Evolutionary conservation across 1,284 basidiomycete genomes (phyloP).

Genomic region (Trichosporon ovoides): DNA sequence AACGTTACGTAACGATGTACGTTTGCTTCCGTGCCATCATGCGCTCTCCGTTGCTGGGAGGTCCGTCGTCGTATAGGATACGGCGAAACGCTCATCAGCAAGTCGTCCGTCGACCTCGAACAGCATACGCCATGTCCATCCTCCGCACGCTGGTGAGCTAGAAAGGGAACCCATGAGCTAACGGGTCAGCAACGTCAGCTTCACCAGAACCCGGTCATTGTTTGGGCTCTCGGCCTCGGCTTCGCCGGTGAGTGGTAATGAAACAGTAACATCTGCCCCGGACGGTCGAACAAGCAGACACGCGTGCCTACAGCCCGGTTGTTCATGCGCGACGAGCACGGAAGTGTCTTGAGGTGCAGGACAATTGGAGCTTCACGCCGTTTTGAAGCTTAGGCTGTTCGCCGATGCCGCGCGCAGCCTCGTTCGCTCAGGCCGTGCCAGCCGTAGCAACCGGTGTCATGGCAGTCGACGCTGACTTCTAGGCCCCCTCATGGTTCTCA

Average conservation of each 20-base stretch:
- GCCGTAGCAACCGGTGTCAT: too few species aligned
- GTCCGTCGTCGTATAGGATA: background rate
- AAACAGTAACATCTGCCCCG: background rate
- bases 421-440: too few species aligned
- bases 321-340: too few species aligned
- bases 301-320: too few species aligned
- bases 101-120: conserved; percentile 8
- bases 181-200: conserved; percentile 64
- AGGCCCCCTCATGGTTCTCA: conserved; percentile 71
- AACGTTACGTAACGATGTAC: conserved; percentile 2
- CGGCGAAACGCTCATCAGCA: conserved; percentile 1
- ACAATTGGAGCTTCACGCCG: too few species aligned
- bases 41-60: background rate
- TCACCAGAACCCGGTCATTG: conserved; percentile 87
- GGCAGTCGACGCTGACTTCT: conserved; percentile 3
- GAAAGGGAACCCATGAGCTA: background rate
- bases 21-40: background rate
- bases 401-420: too few species aligned
- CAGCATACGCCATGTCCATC: conserved; percentile 25
- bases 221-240: conserved; percentile 78
- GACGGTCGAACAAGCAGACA: background rate
- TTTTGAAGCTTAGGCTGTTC: too few species aligned
- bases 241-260: conserved; percentile 36
- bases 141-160: conserved; percentile 30
- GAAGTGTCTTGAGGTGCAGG: too few species aligned